Conservation (phyloP, 2,329 filamentous ascomycete species). For the Zarea fungicola region DNA sequence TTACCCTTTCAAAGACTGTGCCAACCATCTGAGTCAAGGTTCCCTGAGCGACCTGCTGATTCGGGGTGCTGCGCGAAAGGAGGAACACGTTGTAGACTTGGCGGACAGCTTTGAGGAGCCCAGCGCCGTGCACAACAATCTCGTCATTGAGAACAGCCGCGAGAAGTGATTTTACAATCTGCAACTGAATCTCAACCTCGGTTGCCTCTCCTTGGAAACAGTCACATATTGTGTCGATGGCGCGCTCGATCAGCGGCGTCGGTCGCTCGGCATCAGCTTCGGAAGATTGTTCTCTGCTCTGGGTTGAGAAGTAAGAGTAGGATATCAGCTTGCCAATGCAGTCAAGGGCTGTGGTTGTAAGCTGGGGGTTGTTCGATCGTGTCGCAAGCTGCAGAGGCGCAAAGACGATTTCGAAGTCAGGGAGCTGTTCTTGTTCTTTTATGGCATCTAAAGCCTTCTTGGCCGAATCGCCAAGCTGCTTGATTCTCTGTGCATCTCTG, state of each 20-base stretch:
- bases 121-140: slow-evolving; percentile 95
- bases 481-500: slow-evolving; percentile 80
- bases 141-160: slow-evolving; percentile 97
- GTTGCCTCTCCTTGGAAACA: slow-evolving; percentile 98
- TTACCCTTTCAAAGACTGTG: slow-evolving; percentile 94
- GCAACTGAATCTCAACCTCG: slow-evolving; percentile 84
- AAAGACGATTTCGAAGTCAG: slow-evolving; percentile 89
- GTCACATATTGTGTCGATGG: slow-evolving; percentile 98
- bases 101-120: slow-evolving; percentile 89
- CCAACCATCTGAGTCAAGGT: slow-evolving; percentile 98
- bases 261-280: slow-evolving; percentile 32
- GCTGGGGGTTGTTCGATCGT: slow-evolving; percentile 74
- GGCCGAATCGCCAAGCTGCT: slow-evolving; percentile 75
- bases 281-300: slow-evolving; percentile 40
- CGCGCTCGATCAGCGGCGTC: slow-evolving; percentile 85
- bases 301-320: slow-evolving; percentile 92
- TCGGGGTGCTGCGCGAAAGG: slow-evolving; percentile 85
- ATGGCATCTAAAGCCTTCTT: slow-evolving; percentile 80
- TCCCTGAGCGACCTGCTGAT: slow-evolving; percentile 95
- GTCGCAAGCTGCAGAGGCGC: slow-evolving; percentile 85
- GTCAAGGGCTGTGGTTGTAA: slow-evolving; percentile 87
- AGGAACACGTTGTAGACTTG: slow-evolving; percentile 99
- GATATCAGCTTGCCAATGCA: slow-evolving; percentile 99
- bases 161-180: slow-evolving; percentile 95
- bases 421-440: slow-evolving; percentile 75